A percentile compares a stretch with the other conserved stretches of the same genome.
These are phyloP conservation scores for Taphrina wiesneri DNA, from an alignment of 1,139 yeast genomes.

Conservation along the genomic window DNA sequence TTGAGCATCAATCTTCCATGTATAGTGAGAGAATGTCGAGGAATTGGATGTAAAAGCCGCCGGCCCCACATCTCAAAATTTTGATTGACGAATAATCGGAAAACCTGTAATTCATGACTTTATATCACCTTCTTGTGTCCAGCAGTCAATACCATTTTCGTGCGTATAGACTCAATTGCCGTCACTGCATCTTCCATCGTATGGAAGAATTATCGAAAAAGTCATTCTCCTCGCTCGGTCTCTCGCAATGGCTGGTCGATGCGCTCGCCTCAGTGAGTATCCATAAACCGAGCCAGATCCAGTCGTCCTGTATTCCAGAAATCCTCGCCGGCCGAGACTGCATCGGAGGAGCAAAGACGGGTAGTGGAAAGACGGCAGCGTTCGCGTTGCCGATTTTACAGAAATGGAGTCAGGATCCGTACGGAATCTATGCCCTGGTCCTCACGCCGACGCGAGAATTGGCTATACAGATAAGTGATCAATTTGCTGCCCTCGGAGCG, in stretches of 20 bases:
- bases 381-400: slow-evolving; percentile 96
- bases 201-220: slow-evolving; percentile 19
- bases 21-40: too few relatives aligned
- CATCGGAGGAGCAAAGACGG: slow-evolving; percentile 98
- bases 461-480: slow-evolving; percentile 96
- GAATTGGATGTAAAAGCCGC: neutral
- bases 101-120: too few relatives aligned
- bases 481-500: slow-evolving; percentile 89
- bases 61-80: slow-evolving; percentile 18
- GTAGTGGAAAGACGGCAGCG: slow-evolving; percentile 97
- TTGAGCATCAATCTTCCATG: too few relatives aligned
- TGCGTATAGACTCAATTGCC: neutral
- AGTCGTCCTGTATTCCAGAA: slow-evolving; percentile 82
- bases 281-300: slow-evolving; percentile 80
- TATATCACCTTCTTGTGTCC: too few relatives aligned
- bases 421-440: slow-evolving; percentile 84
- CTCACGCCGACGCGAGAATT: slow-evolving; percentile 93
- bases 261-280: slow-evolving; percentile 81
- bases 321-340: slow-evolving; percentile 82
- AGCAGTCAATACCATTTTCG: too few relatives aligned
- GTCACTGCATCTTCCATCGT: neutral
- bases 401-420: slow-evolving; percentile 92
- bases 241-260: slow-evolving; percentile 83
- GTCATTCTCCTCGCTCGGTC: slow-evolving; percentile 65
- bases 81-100: neutral